phyloP scores from a whole-genome alignment of 1,284 basidiomycete species.

The Ustilago loliicola region DNA sequence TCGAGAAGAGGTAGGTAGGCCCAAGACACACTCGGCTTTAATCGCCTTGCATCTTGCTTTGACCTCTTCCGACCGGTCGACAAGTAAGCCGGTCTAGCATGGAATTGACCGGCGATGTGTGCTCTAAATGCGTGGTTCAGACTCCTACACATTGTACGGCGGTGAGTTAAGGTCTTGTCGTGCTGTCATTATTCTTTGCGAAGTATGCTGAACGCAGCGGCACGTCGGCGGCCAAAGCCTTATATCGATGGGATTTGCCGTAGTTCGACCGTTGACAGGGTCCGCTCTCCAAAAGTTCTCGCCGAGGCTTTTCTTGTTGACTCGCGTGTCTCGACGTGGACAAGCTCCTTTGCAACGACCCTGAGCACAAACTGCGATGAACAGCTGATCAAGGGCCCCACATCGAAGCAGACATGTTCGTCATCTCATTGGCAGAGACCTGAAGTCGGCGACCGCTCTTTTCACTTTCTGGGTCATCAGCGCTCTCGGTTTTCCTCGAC shows the following conservation, averaged over 20 bases:
- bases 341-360: background rate
- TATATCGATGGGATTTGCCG: slow-evolving; percentile 1
- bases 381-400: slow-evolving; percentile 12
- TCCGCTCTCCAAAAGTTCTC: background rate
- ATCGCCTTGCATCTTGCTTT: background rate
- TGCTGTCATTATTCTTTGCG: background rate
- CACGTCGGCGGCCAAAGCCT: slow-evolving; percentile 6
- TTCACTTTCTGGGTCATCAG: background rate
- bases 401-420: background rate
- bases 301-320: background rate
- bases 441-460: background rate
- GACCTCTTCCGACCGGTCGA: background rate
- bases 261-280: slow-evolving; percentile 9
- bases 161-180: background rate
- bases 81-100: slow-evolving; percentile 1
- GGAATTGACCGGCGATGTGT: slow-evolving; percentile 3
- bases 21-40: background rate
- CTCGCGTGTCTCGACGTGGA: slow-evolving; percentile 8
- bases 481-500: background rate
- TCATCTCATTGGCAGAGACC: slow-evolving; percentile 1
- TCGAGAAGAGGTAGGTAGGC: background rate
- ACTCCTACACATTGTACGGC: background rate
- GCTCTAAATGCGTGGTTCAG: background rate
- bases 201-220: background rate
- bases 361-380: background rate